Evolutionary conservation across 495 filamentous ascomycete species (phyloP).

Genomic region (Bacidia gigantensis): DNA sequence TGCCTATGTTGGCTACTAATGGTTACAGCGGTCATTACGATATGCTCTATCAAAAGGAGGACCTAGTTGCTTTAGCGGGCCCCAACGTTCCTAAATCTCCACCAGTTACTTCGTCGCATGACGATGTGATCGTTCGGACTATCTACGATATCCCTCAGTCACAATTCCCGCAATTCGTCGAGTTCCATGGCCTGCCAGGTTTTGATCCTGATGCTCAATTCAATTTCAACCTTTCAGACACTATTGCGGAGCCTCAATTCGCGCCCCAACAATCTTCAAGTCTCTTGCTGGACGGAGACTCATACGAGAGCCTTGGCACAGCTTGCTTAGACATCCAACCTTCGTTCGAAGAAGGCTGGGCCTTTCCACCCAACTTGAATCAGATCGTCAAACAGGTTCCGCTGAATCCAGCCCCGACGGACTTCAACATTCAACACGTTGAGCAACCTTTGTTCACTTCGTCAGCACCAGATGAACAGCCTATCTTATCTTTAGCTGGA

Average conservation of each 20-base stretch:
- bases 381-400: no score
- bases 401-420: no score
- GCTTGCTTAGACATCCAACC: background rate
- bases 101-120: conserved; percentile 45
- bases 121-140: conserved; percentile 35
- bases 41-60: conserved; percentile 63
- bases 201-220: conserved; percentile 15
- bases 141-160: conserved; percentile 34
- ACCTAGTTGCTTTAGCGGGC: conserved; percentile 30
- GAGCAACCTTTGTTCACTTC: background rate
- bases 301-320: background rate
- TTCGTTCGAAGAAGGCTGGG: background rate
- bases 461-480: background rate
- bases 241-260: conserved; percentile 1
- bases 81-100: conserved; percentile 78
- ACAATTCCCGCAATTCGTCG: conserved; percentile 29
- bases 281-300: background rate
- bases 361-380: background rate
- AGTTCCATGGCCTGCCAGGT: conserved; percentile 25
- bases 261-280: background rate
- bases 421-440: no score
- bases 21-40: conserved; percentile 79
- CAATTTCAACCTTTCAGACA: background rate
- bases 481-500: no score
- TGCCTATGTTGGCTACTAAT: background rate